Percentiles rank a stretch among this genome's conserved stretches.
These are phyloP conservation scores for Phytophthora boehmeriae DNA, from an alignment of 352 stramenopile species.

Conservation along the genomic window DNA sequence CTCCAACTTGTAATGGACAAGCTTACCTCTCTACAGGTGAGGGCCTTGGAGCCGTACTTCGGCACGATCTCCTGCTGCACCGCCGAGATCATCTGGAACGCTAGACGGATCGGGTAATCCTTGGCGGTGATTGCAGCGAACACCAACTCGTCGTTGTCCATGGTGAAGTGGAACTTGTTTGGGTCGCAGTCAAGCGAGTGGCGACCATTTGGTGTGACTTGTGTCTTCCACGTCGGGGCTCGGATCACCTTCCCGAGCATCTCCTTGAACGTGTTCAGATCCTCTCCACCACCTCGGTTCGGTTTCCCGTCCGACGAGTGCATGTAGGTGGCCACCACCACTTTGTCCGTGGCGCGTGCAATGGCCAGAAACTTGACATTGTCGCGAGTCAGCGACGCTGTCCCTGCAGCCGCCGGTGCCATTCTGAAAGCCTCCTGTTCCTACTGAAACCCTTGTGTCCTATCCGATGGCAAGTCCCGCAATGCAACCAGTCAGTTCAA, in stretches of 20 bases:
- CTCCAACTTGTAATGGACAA: neutral
- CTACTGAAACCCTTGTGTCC: neutral
- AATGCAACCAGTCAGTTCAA: constrained; percentile 11
- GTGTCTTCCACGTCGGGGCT: constrained; percentile 84
- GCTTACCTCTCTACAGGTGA: constrained; percentile 77
- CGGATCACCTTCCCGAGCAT: constrained; percentile 86
- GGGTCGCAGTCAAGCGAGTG: constrained; percentile 88
- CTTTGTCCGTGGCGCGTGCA: constrained; percentile 80
- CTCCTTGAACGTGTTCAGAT: constrained; percentile 72
- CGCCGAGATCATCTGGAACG: constrained; percentile 81
- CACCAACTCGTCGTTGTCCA: constrained; percentile 89
- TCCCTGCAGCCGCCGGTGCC: constrained; percentile 24
- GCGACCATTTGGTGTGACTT: constrained; percentile 84
- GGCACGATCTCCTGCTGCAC: constrained; percentile 81
- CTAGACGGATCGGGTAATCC: constrained; percentile 82
- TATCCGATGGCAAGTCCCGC: constrained; percentile 17
- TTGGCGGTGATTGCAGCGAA: constrained; percentile 82
- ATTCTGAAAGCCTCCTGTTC: constrained; percentile 14
- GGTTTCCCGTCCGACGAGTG: constrained; percentile 58
- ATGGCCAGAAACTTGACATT: constrained; percentile 89
- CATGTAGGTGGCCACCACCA: constrained; percentile 79
- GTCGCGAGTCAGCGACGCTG: constrained; percentile 63
- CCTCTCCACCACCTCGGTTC: constrained; percentile 42
- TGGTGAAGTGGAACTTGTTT: constrained; percentile 91
- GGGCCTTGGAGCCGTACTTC: constrained; percentile 75